These are phyloP conservation scores for Arthrobotrys sinensis DNA, from an alignment of 2,329 filamentous ascomycete species.

Conservation along the genomic window DNA sequence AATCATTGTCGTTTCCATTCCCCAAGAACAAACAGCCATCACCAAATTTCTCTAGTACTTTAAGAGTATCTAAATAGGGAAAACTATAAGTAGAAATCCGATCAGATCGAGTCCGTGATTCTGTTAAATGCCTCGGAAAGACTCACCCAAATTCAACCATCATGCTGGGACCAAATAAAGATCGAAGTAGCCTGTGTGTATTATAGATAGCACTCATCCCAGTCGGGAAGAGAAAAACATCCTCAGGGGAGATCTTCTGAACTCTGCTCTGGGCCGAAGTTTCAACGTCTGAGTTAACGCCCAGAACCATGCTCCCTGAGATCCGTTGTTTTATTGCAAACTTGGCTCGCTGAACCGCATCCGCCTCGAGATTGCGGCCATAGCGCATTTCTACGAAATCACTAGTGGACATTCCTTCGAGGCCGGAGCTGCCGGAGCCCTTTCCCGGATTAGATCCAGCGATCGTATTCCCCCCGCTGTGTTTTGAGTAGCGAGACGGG, in stretches of 20 bases:
- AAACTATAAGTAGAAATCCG: constrained; percentile 71
- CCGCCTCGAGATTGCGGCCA: constrained; percentile 87
- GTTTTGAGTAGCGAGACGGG: constrained; percentile 63
- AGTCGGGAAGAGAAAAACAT: constrained; percentile 88
- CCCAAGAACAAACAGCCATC: constrained; percentile 92
- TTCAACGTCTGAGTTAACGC: constrained; percentile 66
- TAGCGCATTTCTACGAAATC: constrained; percentile 95
- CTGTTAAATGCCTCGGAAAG: neutral
- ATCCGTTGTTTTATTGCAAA: constrained; percentile 89
- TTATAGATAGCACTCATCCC: constrained; percentile 98
- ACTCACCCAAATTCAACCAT: constrained; percentile 85
- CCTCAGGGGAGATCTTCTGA: constrained; percentile 81
- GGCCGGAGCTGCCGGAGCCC: constrained; percentile 66
- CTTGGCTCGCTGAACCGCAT: constrained; percentile 84
- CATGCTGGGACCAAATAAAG: constrained; percentile 76
- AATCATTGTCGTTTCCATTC: constrained; percentile 80
- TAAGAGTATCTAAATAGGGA: constrained; percentile 95
- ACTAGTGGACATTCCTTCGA: constrained; percentile 71
- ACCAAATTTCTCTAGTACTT: constrained; percentile 94
- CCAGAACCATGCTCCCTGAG: constrained; percentile 83
- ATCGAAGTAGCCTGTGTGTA: constrained; percentile 81
- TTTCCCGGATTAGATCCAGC: constrained; percentile 35
- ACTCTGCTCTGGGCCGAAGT: constrained; percentile 70
- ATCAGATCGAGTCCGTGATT: constrained; percentile 3
- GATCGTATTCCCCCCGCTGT: constrained; percentile 55